phyloP scores from a whole-genome alignment of 352 stramenopile genomes.

The Thalassiosira livingstoniorum region DNA sequence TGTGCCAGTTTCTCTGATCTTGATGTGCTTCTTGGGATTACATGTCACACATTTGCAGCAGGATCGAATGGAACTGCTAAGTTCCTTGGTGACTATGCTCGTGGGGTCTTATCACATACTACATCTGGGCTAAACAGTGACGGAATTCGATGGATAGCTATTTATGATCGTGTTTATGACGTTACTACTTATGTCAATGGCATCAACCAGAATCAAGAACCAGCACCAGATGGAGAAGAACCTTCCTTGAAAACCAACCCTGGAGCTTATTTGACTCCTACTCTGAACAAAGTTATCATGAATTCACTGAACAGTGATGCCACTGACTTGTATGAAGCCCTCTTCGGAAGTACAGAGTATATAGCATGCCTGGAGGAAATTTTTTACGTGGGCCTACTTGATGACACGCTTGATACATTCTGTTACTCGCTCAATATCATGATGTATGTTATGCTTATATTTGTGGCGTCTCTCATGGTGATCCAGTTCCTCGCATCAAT shows the following conservation, averaged over 20 bases:
- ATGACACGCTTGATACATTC: slow-evolving; percentile 52
- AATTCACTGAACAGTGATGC: slow-evolving; percentile 64
- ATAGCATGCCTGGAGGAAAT: slow-evolving; percentile 69
- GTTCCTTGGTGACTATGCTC: slow-evolving; percentile 60
- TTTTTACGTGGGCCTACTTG: slow-evolving; percentile 58
- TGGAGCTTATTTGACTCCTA: slow-evolving; percentile 57
- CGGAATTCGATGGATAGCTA: slow-evolving; percentile 49
- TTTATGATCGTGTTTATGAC: slow-evolving; percentile 72
- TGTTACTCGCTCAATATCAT: slow-evolving; percentile 63
- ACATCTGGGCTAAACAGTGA: slow-evolving; percentile 38
- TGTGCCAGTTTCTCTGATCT: slow-evolving; percentile 56
- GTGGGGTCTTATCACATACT: slow-evolving; percentile 49
- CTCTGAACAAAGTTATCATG: slow-evolving; percentile 71
- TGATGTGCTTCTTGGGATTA: slow-evolving; percentile 60
- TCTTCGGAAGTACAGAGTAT: slow-evolving; percentile 68
- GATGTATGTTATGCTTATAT: slow-evolving; percentile 69
- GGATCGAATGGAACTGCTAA: slow-evolving; percentile 50
- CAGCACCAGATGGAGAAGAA: slow-evolving; percentile 30
- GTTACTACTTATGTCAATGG: slow-evolving; percentile 68
- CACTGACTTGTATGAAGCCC: slow-evolving; percentile 67
- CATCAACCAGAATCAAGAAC: slow-evolving; percentile 57
- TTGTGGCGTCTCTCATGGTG: slow-evolving; percentile 59
- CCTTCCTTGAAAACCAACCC: slow-evolving; percentile 45
- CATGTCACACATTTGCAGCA: slow-evolving; percentile 61
- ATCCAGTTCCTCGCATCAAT: slow-evolving; percentile 60